Percentiles rank a stretch among this genome's conserved stretches.
Evolutionary conservation across 1,284 basidiomycete species (phyloP).

Genomic region (Microbotryum lychnidis-dioicae): DNA sequence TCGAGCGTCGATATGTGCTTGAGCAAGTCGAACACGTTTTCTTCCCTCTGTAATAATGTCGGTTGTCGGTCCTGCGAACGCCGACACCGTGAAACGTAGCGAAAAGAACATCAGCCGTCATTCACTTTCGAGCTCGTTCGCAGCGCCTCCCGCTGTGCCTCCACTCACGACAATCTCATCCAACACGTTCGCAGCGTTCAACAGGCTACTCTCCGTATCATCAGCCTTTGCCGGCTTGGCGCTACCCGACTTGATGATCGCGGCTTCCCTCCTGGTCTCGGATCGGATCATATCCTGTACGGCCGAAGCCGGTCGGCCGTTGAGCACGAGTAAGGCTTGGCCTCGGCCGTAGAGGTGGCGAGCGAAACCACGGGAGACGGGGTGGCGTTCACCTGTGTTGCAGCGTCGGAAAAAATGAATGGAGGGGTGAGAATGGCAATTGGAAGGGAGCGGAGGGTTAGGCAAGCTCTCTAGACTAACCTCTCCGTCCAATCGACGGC

Average conservation of each 20-base stretch:
- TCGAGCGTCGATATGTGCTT: no score
- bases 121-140: no score
- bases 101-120: no score
- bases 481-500: constrained; percentile 17
- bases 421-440: no score
- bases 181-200: constrained; percentile 30
- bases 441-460: no score
- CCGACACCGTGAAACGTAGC: no score
- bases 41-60: no score
- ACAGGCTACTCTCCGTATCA: constrained; percentile 33
- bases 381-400: constrained; percentile 2
- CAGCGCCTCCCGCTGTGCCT: no score
- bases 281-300: constrained; percentile 8
- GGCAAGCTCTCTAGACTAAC: not conserved
- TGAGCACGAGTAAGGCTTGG: constrained; percentile 14
- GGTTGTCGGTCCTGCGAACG: no score
- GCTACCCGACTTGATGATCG: constrained; percentile 38
- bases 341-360: constrained; percentile 19
- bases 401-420: no score
- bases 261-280: constrained; percentile 27
- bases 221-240: constrained; percentile 36
- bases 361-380: constrained; percentile 17
- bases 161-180: not conserved
- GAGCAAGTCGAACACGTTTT: no score
- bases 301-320: constrained; percentile 13